Conservation (phyloP, 2,329 filamentous ascomycete genomes). For the Elsinoe arachidis region DNA sequence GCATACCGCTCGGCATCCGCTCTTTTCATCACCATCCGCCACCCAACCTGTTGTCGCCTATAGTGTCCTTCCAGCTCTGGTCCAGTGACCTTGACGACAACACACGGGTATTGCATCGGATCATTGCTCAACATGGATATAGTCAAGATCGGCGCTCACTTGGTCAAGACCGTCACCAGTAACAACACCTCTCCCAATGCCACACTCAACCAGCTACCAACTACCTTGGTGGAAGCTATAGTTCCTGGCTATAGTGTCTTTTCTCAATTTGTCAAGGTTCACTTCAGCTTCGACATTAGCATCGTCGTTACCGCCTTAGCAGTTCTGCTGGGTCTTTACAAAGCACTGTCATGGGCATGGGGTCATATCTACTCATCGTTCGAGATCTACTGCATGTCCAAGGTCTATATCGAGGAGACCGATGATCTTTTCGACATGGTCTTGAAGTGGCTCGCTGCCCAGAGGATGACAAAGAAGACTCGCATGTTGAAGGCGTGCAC, state of each 20-base stretch:
- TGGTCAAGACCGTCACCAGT: constrained; percentile 5
- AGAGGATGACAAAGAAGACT: constrained; percentile 30
- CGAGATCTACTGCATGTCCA: constrained; percentile 33
- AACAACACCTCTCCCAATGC: constrained; percentile 16
- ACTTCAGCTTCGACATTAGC: constrained; percentile 41
- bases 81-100: background rate
- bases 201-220: constrained; percentile 31
- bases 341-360: constrained; percentile 32
- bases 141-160: constrained; percentile 11
- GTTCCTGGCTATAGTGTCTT: constrained; percentile 43
- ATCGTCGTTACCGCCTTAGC: constrained; percentile 37
- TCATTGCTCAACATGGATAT: constrained; percentile 15
- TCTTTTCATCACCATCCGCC: background rate
- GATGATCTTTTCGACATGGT: constrained; percentile 37
- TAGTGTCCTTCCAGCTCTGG: no score
- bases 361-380: constrained; percentile 26
- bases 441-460: constrained; percentile 37
- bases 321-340: constrained; percentile 34
- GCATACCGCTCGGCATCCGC: background rate
- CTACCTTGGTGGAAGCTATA: constrained; percentile 40
- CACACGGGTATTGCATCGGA: background rate
- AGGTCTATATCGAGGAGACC: constrained; percentile 36
- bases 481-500: constrained; percentile 35
- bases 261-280: constrained; percentile 34
- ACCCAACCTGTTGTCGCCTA: background rate